Percentiles rank a stretch among this genome's conserved stretches.
Conservation (phyloP, 176 grass and related monocot genomes). For the Carex scoparia region DNA sequence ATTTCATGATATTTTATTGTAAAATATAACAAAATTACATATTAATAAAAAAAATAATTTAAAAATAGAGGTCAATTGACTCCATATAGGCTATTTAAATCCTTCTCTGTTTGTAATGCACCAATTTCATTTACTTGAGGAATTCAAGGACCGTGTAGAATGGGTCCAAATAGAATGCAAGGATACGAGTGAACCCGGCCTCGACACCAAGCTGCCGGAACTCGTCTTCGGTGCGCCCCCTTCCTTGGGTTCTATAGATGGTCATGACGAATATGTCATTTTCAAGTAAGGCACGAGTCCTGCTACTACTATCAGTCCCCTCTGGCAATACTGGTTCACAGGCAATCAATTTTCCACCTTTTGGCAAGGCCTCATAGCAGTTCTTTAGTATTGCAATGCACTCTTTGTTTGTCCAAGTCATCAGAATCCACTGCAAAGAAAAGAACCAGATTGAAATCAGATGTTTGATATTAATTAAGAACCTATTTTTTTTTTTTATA, state of each 20-base stretch:
- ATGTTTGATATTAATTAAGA: neutral
- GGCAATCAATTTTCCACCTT: conserved; percentile 67
- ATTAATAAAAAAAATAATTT: too few species aligned
- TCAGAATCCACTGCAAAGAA: conserved; percentile 60
- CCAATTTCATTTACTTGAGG: conserved; percentile 33
- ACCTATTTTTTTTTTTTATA: neutral
- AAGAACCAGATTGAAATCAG: neutral
- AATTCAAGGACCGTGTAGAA: conserved; percentile 75
- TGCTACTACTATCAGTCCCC: conserved; percentile 41
- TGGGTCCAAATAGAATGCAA: conserved; percentile 69
- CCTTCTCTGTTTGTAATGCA: neutral
- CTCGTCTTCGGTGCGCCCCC: conserved; percentile 61
- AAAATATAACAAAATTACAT: too few species aligned
- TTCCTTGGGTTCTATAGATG: conserved; percentile 64
- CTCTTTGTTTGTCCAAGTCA: conserved; percentile 81
- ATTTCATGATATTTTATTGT: too few species aligned
- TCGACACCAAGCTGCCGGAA: conserved; percentile 53
- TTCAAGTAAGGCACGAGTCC: conserved; percentile 73
- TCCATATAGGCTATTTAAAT: too few species aligned
- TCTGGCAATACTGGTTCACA: conserved; percentile 82
- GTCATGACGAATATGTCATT: conserved; percentile 92
- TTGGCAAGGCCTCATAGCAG: conserved; percentile 55
- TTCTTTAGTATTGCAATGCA: conserved; percentile 65
- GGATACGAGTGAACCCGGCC: conserved; percentile 42
- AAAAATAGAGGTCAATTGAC: too few species aligned